Evolutionary conservation across 805 yeast species (phyloP), one percentile per base, ranked within the genome.

Genomic region (Saccharomycopsis oosterbeekiorum): DNA sequence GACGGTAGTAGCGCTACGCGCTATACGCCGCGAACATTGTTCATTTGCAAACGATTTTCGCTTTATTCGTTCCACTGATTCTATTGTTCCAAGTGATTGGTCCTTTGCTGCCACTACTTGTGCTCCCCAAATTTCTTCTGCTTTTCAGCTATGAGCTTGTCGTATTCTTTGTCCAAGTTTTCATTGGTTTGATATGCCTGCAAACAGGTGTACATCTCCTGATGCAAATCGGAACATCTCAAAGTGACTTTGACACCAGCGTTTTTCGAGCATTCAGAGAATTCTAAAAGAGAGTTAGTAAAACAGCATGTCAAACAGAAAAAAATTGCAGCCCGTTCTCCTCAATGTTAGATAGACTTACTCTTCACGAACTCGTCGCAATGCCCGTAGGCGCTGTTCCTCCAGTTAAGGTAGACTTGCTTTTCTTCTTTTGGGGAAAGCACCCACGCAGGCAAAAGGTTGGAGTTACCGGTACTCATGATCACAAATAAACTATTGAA

Each of bases 281-380:
- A 86, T 90, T 87, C 67, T 75, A 84, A 61, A 93, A 86, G 73
- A 78, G 93, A 65, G 77, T 89, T 4, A 94, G 88, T 73, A 84
- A 88, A 2, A 77, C 74, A 61, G 80, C 77, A 51, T 73, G 37
- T 93, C 55, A 74, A 78, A 39, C 17, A 9, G 37, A 19, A 67
- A 78, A 77, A 68, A 81, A 77, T 74, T 93, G 93, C 34, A 78
- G 6, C 6, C 34, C 6, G 34, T 87, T 34, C 76, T 88, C 41
- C 93, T 86, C 71, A 88, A 88, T 78, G 86, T 11, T 15, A 19
- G 87, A 75, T 84, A 81, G 81, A 84, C 78, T 78, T 75, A 66
- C 84, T 80, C 62, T 81, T 85, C 40, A 92, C 97, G 56, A 77
- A 73, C 19, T 80, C 85, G 67, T 84, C 89, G 70, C 96, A 88